phyloP scores from a whole-genome alignment of 345 rosid genomes.

The Erysimum cheiranthoides region DNA sequence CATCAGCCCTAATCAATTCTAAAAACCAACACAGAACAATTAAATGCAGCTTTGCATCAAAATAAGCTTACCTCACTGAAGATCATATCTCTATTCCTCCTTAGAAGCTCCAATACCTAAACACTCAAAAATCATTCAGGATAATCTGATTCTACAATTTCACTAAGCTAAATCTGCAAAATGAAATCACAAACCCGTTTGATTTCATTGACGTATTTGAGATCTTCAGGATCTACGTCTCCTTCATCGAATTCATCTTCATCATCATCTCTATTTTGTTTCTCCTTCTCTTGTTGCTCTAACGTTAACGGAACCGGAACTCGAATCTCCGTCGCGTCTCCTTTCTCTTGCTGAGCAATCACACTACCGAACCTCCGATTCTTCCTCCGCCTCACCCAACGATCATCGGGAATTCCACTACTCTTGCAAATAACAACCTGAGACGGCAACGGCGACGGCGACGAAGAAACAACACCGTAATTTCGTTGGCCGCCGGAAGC shows the following conservation, averaged over 20 bases:
- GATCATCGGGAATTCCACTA: background rate
- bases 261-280: slow-evolving; percentile 28
- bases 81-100: slow-evolving; percentile 88
- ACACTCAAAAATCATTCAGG: background rate
- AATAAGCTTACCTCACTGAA: slow-evolving; percentile 67
- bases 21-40: background rate
- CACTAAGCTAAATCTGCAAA: background rate
- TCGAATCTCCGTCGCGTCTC: slow-evolving; percentile 49
- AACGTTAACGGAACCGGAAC: slow-evolving; percentile 46
- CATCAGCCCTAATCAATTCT: slow-evolving; percentile 43
- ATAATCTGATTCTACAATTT: background rate
- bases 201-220: slow-evolving; percentile 45
- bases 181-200: slow-evolving; percentile 44
- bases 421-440: slow-evolving; percentile 25
- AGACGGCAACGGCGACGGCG: slow-evolving; percentile 35
- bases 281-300: slow-evolving; percentile 48
- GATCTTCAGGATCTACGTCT: slow-evolving; percentile 47
- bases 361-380: slow-evolving; percentile 35
- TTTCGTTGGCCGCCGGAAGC: slow-evolving; percentile 28
- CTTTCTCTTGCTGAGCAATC: slow-evolving; percentile 46
- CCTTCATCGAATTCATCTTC: slow-evolving; percentile 34
- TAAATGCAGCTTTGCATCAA: slow-evolving; percentile 2
- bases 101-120: slow-evolving; percentile 85
- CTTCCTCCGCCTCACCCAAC: slow-evolving; percentile 22
- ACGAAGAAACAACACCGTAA: slow-evolving; percentile 29